These are phyloP conservation scores for Alternaria postmessia DNA, from an alignment of 2,329 filamentous ascomycete genomes.

Conservation along the genomic window DNA sequence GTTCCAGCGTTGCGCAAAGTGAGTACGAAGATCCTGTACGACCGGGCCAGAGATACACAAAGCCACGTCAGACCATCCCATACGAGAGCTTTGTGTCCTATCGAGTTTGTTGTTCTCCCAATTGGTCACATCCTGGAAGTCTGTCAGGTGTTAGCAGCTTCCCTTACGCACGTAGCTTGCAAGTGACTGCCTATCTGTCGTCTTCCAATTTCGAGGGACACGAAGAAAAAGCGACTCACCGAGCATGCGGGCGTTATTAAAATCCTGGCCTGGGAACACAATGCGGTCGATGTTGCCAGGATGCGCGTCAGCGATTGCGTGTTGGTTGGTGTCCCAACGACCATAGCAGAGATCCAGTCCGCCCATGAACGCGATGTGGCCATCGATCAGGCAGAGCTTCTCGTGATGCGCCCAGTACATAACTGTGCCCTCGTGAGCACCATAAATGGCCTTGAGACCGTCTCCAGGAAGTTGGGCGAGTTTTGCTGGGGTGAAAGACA, in stretches of 20 bases:
- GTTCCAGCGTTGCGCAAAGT: constrained; percentile 91
- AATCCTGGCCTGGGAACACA: constrained; percentile 89
- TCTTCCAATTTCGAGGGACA: neutral
- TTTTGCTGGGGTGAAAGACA: constrained; percentile 63
- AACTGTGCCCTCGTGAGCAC: constrained; percentile 80
- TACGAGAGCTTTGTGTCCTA: constrained; percentile 78
- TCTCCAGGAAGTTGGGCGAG: constrained; percentile 74
- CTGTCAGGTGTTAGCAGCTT: constrained; percentile 30
- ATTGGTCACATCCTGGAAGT: constrained; percentile 78
- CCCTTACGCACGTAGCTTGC: neutral
- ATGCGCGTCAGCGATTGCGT: constrained; percentile 85
- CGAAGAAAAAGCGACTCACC: constrained; percentile 57
- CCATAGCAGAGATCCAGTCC: constrained; percentile 88
- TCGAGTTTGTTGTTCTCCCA: constrained; percentile 90
- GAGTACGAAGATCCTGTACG: constrained; percentile 75
- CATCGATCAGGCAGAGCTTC: constrained; percentile 85
- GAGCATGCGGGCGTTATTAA: constrained; percentile 85
- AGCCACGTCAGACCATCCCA: constrained; percentile 92
- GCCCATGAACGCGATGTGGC: constrained; percentile 86
- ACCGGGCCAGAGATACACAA: constrained; percentile 78
- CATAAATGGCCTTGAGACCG: constrained; percentile 80
- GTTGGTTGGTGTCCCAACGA: constrained; percentile 85
- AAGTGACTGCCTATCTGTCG: neutral
- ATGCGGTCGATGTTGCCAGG: constrained; percentile 77
- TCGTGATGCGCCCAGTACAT: constrained; percentile 95